Evolutionary conservation across 345 rosid genomes (phyloP).

Genomic region (Citrus trifoliata): DNA sequence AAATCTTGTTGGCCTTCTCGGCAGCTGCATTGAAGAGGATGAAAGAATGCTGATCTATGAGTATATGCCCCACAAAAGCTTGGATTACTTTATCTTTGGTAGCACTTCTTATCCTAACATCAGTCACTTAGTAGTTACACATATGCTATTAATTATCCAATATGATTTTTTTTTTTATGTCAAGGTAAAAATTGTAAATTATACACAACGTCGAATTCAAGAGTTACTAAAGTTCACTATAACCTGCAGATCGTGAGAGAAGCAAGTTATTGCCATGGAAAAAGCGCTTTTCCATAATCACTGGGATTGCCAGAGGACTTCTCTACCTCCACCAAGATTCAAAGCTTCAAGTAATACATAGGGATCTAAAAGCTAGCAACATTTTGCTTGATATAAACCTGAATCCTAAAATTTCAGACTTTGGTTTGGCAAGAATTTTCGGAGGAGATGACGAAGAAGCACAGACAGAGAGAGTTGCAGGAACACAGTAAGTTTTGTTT

Average conservation of each 20-base stretch:
- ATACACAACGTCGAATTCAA: not conserved
- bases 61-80: slow-evolving; percentile 33
- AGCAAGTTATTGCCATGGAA: slow-evolving; percentile 22
- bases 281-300: slow-evolving; percentile 24
- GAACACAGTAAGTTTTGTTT: slow-evolving; percentile 41
- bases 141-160: not conserved
- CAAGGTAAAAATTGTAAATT: not conserved
- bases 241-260: slow-evolving; percentile 27
- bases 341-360: slow-evolving; percentile 40
- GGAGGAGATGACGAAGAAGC: slow-evolving; percentile 22
- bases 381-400: slow-evolving; percentile 25
- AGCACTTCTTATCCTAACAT: not conserved
- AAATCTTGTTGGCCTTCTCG: slow-evolving; percentile 39
- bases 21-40: slow-evolving; percentile 29
- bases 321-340: slow-evolving; percentile 55
- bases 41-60: slow-evolving; percentile 35
- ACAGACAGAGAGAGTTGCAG: slow-evolving; percentile 40
- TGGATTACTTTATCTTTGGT: slow-evolving; percentile 37
- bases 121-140: not conserved
- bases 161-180: not conserved
- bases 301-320: slow-evolving; percentile 48
- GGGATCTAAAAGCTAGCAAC: slow-evolving; percentile 42
- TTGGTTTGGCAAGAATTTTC: slow-evolving; percentile 35
- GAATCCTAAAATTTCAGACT: slow-evolving; percentile 39
- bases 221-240: not conserved